These are phyloP conservation scores for Coemansia sp. DNA, from an alignment of 192 early-diverging fungal genomes.

Conservation along the genomic window DNA sequence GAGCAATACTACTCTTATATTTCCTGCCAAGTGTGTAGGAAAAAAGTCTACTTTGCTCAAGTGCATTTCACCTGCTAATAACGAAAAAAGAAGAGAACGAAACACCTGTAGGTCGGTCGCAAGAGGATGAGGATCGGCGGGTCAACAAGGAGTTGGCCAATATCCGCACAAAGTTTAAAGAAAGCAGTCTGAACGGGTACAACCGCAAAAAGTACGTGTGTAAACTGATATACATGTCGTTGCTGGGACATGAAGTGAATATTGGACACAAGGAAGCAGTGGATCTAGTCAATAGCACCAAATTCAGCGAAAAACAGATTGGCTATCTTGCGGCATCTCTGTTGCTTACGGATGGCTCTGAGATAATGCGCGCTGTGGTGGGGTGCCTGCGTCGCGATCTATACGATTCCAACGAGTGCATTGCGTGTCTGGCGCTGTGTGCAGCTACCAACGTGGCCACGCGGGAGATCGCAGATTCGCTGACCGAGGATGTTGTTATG, in stretches of 20 bases:
- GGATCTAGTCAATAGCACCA: slow-evolving; percentile 80
- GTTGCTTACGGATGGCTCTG: slow-evolving; percentile 84
- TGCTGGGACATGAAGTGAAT: slow-evolving; percentile 97
- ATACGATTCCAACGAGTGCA: slow-evolving; percentile 79
- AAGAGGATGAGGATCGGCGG: slow-evolving; percentile 96
- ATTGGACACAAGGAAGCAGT: slow-evolving; percentile 98
- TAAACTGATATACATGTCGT: slow-evolving; percentile 99
- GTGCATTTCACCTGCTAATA: no score
- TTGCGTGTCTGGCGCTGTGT: slow-evolving; percentile 88
- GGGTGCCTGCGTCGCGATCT: slow-evolving; percentile 89
- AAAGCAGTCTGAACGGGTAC: slow-evolving; percentile 90
- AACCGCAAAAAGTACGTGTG: slow-evolving; percentile 99
- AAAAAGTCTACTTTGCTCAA: no score
- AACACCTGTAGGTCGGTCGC: slow-evolving; percentile 75
- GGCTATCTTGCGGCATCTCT: slow-evolving; percentile 96
- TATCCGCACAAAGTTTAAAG: slow-evolving; percentile 97
- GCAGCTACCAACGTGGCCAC: slow-evolving; percentile 97
- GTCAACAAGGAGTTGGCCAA: slow-evolving; percentile 99
- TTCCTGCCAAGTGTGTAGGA: not conserved
- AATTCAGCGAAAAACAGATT: slow-evolving; percentile 99
- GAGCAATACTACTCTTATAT: slow-evolving; percentile 29
- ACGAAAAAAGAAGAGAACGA: no score
- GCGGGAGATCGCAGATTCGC: slow-evolving; percentile 83
- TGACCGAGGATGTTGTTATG: slow-evolving; percentile 80
- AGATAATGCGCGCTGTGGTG: slow-evolving; percentile 79